Percentiles rank a stretch among this genome's conserved stretches.
These are phyloP conservation scores for Chrysanthemum makinoi DNA, from an alignment of 129 eudicot species.

Conservation along the genomic window DNA sequence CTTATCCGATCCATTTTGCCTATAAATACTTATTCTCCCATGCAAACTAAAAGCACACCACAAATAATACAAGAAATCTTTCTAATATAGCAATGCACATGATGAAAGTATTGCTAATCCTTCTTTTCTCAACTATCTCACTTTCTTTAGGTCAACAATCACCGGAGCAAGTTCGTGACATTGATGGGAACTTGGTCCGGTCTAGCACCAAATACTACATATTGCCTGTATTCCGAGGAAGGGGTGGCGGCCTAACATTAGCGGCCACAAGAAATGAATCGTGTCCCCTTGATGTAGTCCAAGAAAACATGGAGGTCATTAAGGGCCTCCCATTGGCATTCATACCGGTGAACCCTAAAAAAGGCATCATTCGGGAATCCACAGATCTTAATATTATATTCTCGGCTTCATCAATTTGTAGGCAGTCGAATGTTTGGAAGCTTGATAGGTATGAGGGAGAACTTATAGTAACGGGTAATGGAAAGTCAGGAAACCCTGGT, in stretches of 20 bases:
- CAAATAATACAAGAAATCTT: neutral
- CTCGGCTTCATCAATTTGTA: slow-evolving; percentile 16
- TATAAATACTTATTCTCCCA: neutral
- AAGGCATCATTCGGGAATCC: slow-evolving; percentile 35
- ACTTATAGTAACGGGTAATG: neutral
- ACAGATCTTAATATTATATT: slow-evolving; percentile 40
- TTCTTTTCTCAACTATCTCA: slow-evolving; percentile 25
- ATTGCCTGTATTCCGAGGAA: slow-evolving; percentile 45
- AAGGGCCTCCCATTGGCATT: slow-evolving; percentile 33
- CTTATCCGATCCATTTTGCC: neutral
- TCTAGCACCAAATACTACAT: slow-evolving; percentile 44
- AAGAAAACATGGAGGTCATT: slow-evolving; percentile 30
- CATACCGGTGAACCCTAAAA: slow-evolving; percentile 24
- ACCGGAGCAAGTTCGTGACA: slow-evolving; percentile 43
- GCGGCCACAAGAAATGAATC: slow-evolving; percentile 21
- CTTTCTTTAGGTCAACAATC: slow-evolving; percentile 18
- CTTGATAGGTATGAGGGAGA: slow-evolving; percentile 18
- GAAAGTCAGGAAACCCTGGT: slow-evolving; percentile 30
- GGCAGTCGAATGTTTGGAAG: slow-evolving; percentile 37
- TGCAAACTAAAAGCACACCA: neutral
- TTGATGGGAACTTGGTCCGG: slow-evolving; percentile 28
- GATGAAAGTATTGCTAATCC: slow-evolving; percentile 17
- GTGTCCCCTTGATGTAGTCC: slow-evolving; percentile 44
- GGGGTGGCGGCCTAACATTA: slow-evolving; percentile 51
- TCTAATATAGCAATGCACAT: neutral